Percentiles rank a stretch among this genome's conserved stretches.
Conservation (phyloP, 208 protist species). For the Acanthamoeba sp. region DNA sequence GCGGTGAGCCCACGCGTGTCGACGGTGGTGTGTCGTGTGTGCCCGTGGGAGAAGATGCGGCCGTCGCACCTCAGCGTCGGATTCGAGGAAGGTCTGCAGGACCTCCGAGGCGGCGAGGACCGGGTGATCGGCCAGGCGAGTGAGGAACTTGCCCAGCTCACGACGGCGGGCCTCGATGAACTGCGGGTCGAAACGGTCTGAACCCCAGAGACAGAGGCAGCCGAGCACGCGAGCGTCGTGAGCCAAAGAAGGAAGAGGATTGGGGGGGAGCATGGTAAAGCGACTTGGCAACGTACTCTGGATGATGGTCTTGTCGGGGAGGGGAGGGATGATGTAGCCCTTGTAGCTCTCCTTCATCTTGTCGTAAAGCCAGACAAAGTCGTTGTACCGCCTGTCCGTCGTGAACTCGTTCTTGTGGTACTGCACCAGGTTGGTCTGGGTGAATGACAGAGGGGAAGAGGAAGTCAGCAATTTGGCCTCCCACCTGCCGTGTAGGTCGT, state of each 20-base stretch:
- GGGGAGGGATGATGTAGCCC: conserved; percentile 72
- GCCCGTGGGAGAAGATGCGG: no score
- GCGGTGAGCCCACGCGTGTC: no score
- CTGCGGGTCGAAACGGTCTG: conserved; percentile 68
- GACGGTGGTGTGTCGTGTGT: no score
- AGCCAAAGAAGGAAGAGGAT: not conserved
- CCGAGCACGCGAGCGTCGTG: no score
- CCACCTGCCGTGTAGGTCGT: no score
- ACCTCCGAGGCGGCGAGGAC: conserved; percentile 19
- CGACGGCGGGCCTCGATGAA: conserved; percentile 61
- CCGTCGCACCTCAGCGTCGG: conserved; percentile 39
- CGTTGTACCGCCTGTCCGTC: conserved; percentile 64
- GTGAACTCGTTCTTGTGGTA: conserved; percentile 67
- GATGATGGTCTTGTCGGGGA: conserved; percentile 75
- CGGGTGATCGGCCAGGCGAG: conserved; percentile 48
- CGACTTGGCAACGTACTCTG: not conserved
- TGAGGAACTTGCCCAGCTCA: conserved; percentile 66
- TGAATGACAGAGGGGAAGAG: not conserved
- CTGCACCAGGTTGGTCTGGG: conserved; percentile 56
- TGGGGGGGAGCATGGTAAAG: no score
- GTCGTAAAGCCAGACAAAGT: conserved; percentile 73
- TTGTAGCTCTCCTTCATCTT: conserved; percentile 54
- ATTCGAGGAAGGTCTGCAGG: conserved; percentile 67
- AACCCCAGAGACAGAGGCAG: no score
- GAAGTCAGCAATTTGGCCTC: not conserved